Conservation (phyloP, 768 basidiomycete species). For the Boletus rex-veris region DNA sequence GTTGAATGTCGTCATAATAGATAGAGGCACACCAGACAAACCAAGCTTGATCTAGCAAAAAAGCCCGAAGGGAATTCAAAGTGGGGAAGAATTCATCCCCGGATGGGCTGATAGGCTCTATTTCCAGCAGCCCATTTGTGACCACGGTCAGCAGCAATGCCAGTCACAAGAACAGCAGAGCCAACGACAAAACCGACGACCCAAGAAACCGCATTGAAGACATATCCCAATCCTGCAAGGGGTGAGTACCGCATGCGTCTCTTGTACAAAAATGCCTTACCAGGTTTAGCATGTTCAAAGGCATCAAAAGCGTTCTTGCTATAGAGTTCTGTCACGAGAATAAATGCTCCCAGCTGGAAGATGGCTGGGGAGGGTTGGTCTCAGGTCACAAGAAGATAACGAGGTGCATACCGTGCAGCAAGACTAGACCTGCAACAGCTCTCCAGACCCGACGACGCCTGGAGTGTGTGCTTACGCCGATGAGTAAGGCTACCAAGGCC, state of each 20-base stretch:
- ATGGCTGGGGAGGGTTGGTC: constrained; percentile 36
- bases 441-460: constrained; percentile 75
- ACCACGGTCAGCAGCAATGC: constrained; percentile 46
- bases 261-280: constrained; percentile 37
- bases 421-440: constrained; percentile 61
- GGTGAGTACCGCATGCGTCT: constrained; percentile 1
- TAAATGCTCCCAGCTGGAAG: constrained; percentile 60
- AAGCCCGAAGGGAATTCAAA: neutral
- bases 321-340: constrained; percentile 61
- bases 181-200: constrained; percentile 49
- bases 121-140: constrained; percentile 77
- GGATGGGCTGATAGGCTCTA: constrained; percentile 51
- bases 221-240: constrained; percentile 54
- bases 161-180: constrained; percentile 56
- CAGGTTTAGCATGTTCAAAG: constrained; percentile 58
- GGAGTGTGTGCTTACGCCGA: constrained; percentile 72
- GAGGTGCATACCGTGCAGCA: constrained; percentile 49
- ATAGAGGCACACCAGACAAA: neutral
- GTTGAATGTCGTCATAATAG: neutral
- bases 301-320: constrained; percentile 41
- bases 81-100: constrained; percentile 10
- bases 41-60: neutral
- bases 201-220: constrained; percentile 62
- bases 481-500: constrained; percentile 53
- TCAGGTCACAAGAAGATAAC: neutral